Percentiles rank a stretch among this genome's conserved stretches.
phyloP scores from a whole-genome alignment of 345 rosid genomes.

The Populus ilicifolia region DNA sequence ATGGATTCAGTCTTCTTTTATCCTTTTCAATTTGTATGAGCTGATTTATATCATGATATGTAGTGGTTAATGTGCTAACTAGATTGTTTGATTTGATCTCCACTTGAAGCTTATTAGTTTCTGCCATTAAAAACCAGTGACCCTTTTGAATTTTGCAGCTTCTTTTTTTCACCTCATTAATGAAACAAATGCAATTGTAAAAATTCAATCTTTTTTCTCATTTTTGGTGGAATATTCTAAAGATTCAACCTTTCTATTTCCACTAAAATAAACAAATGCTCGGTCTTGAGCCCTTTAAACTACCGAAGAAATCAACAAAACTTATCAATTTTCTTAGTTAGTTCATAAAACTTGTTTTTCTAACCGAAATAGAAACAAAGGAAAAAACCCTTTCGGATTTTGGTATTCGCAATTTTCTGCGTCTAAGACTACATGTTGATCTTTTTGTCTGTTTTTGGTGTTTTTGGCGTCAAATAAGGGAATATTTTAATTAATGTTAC shows the following conservation, averaged over 20 bases:
- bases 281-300: neutral
- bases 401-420: neutral
- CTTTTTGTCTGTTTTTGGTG: neutral
- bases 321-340: too few relatives aligned
- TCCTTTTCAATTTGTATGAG: neutral
- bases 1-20: neutral
- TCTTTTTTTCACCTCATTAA: neutral
- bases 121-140: neutral
- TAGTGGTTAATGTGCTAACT: neutral
- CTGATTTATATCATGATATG: neutral
- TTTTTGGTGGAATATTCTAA: too few relatives aligned
- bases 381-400: neutral
- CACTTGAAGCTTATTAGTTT: neutral
- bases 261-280: neutral
- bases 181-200: neutral
- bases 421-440: neutral
- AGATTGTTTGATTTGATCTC: neutral
- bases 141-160: neutral
- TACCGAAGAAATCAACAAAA: neutral
- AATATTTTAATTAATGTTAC: neutral
- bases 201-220: neutral
- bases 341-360: neutral
- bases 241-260: neutral
- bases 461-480: neutral
- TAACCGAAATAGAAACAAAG: neutral